phyloP scores from a whole-genome alignment of 1,284 basidiomycete genomes.

The Puccinia polysora region DNA sequence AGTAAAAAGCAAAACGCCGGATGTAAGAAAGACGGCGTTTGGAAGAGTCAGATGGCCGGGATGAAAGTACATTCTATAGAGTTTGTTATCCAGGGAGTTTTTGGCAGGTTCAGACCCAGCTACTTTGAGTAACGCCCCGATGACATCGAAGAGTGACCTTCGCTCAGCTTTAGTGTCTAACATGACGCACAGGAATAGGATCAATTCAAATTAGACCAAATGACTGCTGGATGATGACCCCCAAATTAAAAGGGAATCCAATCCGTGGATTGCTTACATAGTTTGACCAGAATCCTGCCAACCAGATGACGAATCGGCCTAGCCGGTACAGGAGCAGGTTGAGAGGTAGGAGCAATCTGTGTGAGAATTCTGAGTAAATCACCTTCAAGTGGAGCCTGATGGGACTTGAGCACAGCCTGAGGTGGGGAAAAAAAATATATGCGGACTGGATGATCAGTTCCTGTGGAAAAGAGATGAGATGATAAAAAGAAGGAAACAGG shows the following conservation, averaged over 20 bases:
- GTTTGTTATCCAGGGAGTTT: conserved; percentile 11
- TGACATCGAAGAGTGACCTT: conserved; percentile 30
- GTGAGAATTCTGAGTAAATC: conserved; percentile 41
- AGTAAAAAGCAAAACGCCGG: too few relatives aligned
- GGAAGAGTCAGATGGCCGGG: background rate
- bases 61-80: conserved; percentile 27
- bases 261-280: conserved; percentile 25
- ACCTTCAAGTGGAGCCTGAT: conserved; percentile 27
- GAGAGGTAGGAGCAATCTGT: conserved; percentile 27
- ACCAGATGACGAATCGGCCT: conserved; percentile 36
- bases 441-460: background rate
- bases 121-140: conserved; percentile 19
- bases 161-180: conserved; percentile 28
- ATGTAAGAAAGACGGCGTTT: too few relatives aligned
- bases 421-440: conserved; percentile 52
- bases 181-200: background rate
- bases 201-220: background rate
- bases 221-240: background rate
- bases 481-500: too few relatives aligned
- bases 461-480: too few relatives aligned
- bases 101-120: conserved; percentile 29
- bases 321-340: conserved; percentile 30
- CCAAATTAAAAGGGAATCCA: background rate
- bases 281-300: conserved; percentile 26
- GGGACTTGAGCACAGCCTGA: conserved; percentile 28